phyloP scores from a whole-genome alignment of 1,284 basidiomycete species.

The Pterulicium gracile region DNA sequence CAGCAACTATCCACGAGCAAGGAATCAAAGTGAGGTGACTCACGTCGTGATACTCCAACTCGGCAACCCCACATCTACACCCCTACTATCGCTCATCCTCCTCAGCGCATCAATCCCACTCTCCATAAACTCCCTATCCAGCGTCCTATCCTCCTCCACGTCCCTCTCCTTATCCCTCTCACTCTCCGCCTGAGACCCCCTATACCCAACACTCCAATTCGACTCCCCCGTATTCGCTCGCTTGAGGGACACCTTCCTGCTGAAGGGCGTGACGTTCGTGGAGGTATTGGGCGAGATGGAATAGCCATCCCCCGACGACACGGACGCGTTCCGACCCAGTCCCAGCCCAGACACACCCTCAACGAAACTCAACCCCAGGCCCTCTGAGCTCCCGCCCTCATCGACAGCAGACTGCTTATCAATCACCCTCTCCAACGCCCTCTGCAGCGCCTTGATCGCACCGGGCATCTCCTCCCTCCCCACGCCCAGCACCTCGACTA shows the following conservation, averaged over 20 bases:
- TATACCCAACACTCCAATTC: conserved; percentile 6
- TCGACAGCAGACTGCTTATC: conserved; percentile 20
- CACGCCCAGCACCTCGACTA: conserved; percentile 54
- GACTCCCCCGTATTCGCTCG: conserved; percentile 2
- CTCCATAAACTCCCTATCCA: conserved; percentile 36
- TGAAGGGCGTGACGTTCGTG: neutral
- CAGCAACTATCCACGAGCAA: neutral
- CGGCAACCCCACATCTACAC: conserved; percentile 31
- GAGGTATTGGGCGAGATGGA: neutral
- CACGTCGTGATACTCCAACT: conserved; percentile 65
- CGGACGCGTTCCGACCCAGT: neutral
- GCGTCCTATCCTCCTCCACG: conserved; percentile 10
- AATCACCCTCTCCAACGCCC: conserved; percentile 46
- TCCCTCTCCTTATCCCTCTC: conserved; percentile 2
- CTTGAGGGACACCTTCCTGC: neutral
- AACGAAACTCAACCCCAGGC: conserved; percentile 1
- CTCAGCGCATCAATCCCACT: conserved; percentile 37
- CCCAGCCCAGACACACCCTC: neutral
- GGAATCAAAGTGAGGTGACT: conserved; percentile 11
- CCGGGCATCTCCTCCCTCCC: conserved; percentile 64
- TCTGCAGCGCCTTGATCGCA: conserved; percentile 67
- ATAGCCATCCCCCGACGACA: neutral
- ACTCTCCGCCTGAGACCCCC: neutral
- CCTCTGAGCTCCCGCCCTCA: neutral
- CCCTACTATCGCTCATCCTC: conserved; percentile 25